These are phyloP conservation scores for Helminthosporium solani DNA, from an alignment of 2,329 filamentous ascomycete species.

Conservation along the genomic window DNA sequence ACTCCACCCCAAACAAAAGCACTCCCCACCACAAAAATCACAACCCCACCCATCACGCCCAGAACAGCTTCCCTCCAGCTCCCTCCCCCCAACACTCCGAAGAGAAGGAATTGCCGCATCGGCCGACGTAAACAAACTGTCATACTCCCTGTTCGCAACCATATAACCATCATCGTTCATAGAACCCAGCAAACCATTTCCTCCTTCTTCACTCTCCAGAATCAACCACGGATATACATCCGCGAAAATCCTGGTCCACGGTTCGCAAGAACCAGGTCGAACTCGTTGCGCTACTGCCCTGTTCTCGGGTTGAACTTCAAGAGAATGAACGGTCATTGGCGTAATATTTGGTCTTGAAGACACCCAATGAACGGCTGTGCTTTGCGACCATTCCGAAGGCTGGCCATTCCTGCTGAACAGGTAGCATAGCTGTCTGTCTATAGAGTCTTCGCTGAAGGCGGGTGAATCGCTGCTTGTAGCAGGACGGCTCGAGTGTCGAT, in stretches of 20 bases:
- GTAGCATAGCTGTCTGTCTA: not conserved
- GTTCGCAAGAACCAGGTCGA: too few species aligned
- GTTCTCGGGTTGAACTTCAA: too few species aligned
- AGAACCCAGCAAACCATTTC: too few species aligned
- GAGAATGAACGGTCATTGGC: too few species aligned
- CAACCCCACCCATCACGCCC: slow-evolving; percentile 5
- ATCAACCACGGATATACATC: too few species aligned
- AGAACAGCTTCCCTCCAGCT: not conserved
- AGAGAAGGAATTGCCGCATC: not conserved
- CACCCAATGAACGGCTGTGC: too few species aligned
- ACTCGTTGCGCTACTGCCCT: too few species aligned
- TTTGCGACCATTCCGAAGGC: not conserved
- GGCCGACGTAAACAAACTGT: not conserved
- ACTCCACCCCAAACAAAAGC: slow-evolving; percentile 4
- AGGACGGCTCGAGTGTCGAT: not conserved
- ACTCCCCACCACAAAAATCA: slow-evolving; percentile 10
- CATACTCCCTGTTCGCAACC: too few species aligned
- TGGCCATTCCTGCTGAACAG: not conserved
- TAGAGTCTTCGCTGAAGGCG: not conserved
- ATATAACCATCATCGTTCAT: too few species aligned
- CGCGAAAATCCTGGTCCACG: not conserved
- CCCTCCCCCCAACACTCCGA: not conserved
- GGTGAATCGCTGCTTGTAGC: not conserved
- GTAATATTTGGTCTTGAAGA: too few species aligned
- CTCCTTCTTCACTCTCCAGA: too few species aligned